phyloP scores from a whole-genome alignment of 129 eudicot genomes.

The Arctium minus region DNA sequence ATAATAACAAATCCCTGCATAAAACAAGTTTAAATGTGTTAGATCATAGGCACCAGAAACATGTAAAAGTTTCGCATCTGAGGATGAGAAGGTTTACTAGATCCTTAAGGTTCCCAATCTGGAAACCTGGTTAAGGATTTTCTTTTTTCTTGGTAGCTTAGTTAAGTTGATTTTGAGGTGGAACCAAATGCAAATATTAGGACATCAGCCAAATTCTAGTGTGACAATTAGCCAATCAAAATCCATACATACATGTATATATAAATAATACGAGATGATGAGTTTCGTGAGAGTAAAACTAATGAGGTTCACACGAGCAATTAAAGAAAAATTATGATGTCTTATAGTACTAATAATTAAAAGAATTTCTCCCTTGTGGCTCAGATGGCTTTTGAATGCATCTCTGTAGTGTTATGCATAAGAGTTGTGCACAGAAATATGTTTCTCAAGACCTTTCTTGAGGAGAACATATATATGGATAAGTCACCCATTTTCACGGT shows the following conservation, averaged over 20 bases:
- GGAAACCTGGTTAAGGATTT: not conserved
- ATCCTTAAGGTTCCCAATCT: not conserved
- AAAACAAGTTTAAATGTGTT: not conserved
- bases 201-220: not conserved
- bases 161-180: not conserved
- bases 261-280: not conserved
- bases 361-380: no score
- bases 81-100: not conserved
- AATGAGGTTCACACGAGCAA: not conserved
- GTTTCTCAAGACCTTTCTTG: no score
- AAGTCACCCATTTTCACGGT: no score
- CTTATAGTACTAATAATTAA: no score
- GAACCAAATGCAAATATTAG: not conserved
- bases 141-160: not conserved
- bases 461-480: no score
- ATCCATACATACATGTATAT: not conserved
- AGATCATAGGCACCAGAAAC: not conserved
- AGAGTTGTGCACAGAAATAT: no score
- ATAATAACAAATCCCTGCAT: conserved; percentile 69
- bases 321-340: no score
- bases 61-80: not conserved
- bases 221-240: not conserved
- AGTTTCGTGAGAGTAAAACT: not conserved
- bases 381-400: no score
- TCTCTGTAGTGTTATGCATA: no score